Conservation (phyloP, 2,329 filamentous ascomycete genomes). For the Coniochaeta sp. region DNA sequence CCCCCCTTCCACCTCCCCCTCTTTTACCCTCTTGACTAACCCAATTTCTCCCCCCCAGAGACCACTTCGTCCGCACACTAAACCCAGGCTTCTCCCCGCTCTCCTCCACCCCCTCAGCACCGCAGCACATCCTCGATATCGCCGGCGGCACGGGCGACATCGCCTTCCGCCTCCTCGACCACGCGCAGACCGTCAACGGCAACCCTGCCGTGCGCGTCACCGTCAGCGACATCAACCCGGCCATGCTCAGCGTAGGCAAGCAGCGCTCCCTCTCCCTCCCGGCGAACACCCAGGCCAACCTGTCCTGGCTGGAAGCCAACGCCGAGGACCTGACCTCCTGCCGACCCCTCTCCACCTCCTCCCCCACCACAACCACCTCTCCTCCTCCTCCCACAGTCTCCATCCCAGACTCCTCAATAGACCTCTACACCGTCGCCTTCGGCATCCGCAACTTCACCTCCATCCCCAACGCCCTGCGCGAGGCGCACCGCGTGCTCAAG, state of each 20-base stretch:
- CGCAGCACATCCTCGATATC: slow-evolving; percentile 82
- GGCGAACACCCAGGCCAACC: slow-evolving; percentile 45
- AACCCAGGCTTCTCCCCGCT: slow-evolving; percentile 66
- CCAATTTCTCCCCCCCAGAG: slow-evolving; percentile 38
- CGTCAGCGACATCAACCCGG: slow-evolving; percentile 91
- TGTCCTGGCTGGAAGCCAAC: slow-evolving; percentile 81
- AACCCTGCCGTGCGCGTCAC: slow-evolving; percentile 79
- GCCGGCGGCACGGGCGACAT: slow-evolving; percentile 97
- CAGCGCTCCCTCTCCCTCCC: slow-evolving; percentile 61
- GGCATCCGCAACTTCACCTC: slow-evolving; percentile 96
- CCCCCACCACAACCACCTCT: slow-evolving; percentile 1
- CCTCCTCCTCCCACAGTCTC: slow-evolving; percentile 27
- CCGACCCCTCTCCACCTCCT: slow-evolving; percentile 10
- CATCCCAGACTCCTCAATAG: slow-evolving; percentile 65
- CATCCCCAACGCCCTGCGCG: slow-evolving; percentile 72
- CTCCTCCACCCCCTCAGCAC: slow-evolving; percentile 31
- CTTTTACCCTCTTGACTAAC: background rate
- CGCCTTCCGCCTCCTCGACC: slow-evolving; percentile 90
- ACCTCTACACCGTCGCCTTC: slow-evolving; percentile 96
- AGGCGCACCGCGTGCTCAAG: slow-evolving; percentile 83
- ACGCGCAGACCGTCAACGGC: slow-evolving; percentile 71
- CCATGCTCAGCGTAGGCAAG: slow-evolving; percentile 85
- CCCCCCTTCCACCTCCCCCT: background rate
- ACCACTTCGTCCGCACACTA: slow-evolving; percentile 87
- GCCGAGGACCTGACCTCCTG: slow-evolving; percentile 59